Conservation (phyloP, 176 grass and related monocot genomes). For the Phragmites australis region DNA sequence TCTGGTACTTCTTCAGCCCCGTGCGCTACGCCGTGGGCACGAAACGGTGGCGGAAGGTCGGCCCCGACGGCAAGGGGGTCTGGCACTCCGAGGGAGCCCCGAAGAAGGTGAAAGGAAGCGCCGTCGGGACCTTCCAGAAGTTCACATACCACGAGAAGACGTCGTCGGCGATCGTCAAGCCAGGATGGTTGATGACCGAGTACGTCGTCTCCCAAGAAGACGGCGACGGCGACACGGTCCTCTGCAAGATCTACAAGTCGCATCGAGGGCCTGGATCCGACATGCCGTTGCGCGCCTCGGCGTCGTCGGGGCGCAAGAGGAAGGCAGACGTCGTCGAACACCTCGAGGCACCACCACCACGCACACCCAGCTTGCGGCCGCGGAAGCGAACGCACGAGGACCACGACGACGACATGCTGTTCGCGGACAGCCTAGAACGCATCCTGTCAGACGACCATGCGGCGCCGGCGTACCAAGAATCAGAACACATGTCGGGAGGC, state of each 20-base stretch:
- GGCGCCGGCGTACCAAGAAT: too few species aligned
- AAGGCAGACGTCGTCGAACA: neutral
- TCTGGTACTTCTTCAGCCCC: constrained; percentile 8
- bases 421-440: neutral
- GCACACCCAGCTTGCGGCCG: neutral
- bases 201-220: neutral
- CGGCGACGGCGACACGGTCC: neutral
- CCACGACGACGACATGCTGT: neutral
- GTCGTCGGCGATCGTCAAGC: too few species aligned
- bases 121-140: neutral
- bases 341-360: neutral
- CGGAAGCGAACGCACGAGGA: neutral
- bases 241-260: neutral
- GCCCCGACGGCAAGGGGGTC: neutral
- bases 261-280: neutral
- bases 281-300: neutral
- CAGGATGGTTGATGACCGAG: neutral
- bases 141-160: neutral
- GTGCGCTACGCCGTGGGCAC: neutral
- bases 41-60: neutral
- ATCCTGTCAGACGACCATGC: neutral
- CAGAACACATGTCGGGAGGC: neutral
- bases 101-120: neutral
- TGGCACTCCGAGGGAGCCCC: neutral
- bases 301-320: neutral